These are phyloP conservation scores for Yarrowia galli DNA, from an alignment of 1,139 yeast genomes.

Conservation along the genomic window DNA sequence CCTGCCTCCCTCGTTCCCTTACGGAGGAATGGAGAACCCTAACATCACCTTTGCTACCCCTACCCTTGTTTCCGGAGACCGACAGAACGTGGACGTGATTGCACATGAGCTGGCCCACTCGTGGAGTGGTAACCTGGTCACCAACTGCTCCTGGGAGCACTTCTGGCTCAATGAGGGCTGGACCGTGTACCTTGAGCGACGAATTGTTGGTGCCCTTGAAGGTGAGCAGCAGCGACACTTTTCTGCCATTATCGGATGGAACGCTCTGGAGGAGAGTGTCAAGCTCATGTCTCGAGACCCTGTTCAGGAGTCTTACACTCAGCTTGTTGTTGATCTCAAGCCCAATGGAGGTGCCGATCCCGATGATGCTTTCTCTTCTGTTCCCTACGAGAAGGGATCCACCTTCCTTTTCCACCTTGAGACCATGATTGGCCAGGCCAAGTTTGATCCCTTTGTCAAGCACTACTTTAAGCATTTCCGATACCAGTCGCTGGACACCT, in stretches of 20 bases:
- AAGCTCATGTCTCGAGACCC: constrained; percentile 61
- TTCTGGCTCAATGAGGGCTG: constrained; percentile 97
- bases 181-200: constrained; percentile 90
- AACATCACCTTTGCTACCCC: constrained; percentile 92
- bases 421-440: constrained; percentile 58
- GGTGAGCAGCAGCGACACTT: constrained; percentile 83
- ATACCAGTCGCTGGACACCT: constrained; percentile 77
- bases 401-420: constrained; percentile 79
- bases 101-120: constrained; percentile 94
- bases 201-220: constrained; percentile 77
- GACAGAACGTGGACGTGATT: constrained; percentile 84
- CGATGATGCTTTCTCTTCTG: constrained; percentile 86
- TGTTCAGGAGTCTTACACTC: constrained; percentile 61
- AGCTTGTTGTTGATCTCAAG: constrained; percentile 72
- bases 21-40: constrained; percentile 97
- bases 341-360: constrained; percentile 65
- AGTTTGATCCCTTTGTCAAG: constrained; percentile 80
- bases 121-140: constrained; percentile 90
- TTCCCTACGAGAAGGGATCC: constrained; percentile 92
- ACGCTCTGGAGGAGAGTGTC: constrained; percentile 72
- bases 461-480: constrained; percentile 75
- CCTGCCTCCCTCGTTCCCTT: constrained; percentile 85
- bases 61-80: constrained; percentile 83
- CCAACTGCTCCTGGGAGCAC: constrained; percentile 91
- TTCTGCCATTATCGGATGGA: constrained; percentile 88